Percentiles rank a stretch among this genome's conserved stretches.
Evolutionary conservation across 2,329 filamentous ascomycete genomes (phyloP).

Genomic region (Ceratocystis lukuohia): DNA sequence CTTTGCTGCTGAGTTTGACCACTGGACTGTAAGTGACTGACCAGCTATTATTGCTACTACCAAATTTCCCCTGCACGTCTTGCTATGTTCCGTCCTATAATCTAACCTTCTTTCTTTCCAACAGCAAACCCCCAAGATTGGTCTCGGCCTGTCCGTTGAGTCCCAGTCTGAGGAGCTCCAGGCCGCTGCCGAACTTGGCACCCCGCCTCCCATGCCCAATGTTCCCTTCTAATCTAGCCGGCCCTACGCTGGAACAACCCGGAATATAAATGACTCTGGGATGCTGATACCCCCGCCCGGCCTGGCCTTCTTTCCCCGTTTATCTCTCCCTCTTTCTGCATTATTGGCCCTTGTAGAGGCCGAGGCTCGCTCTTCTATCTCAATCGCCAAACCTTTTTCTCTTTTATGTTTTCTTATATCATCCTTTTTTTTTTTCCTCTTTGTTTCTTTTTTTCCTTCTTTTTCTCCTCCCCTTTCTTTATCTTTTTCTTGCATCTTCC

Average conservation of each 20-base stretch:
- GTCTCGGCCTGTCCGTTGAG: constrained; percentile 86
- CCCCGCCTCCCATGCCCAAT: constrained; percentile 38
- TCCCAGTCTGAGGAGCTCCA: constrained; percentile 72
- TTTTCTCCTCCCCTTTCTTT: not conserved
- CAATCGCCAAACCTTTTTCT: constrained; percentile 12
- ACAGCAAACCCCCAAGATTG: constrained; percentile 89
- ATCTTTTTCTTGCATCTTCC: not conserved
- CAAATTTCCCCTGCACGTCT: no score
- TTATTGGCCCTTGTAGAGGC: not conserved
- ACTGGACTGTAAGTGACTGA: constrained; percentile 62
- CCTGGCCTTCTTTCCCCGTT: not conserved
- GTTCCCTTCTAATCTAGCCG: constrained; percentile 47
- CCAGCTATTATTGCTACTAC: no score
- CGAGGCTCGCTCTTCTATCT: constrained; percentile 1
- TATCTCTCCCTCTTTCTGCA: not conserved
- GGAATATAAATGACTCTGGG: not conserved
- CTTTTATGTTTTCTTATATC: constrained; percentile 10
- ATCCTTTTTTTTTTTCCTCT: constrained; percentile 8
- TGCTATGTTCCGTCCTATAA: no score
- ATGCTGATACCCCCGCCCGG: not conserved
- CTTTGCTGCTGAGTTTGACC: constrained; percentile 92
- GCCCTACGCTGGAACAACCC: constrained; percentile 5
- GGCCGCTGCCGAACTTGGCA: constrained; percentile 60
- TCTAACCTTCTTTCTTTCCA: constrained; percentile 6
- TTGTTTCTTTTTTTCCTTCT: constrained; percentile 2